These are phyloP conservation scores for Neocucurbitaria cava DNA, from an alignment of 2,329 filamentous ascomycete species.

Conservation along the genomic window DNA sequence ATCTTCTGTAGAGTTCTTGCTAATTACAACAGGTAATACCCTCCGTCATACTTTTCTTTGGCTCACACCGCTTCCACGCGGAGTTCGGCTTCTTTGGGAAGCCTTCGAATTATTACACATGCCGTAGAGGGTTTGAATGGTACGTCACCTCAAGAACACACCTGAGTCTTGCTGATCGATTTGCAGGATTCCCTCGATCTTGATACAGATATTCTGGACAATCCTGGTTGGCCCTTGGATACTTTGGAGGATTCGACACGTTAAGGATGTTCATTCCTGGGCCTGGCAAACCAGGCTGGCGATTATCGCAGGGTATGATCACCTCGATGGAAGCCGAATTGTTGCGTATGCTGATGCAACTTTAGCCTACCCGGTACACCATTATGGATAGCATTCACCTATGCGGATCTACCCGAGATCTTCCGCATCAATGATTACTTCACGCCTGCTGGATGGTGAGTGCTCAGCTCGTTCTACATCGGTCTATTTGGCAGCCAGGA, in stretches of 20 bases:
- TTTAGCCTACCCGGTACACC: slow-evolving; percentile 46
- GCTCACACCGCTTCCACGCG: slow-evolving; percentile 70
- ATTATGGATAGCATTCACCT: slow-evolving; percentile 48
- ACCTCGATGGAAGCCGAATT: background rate
- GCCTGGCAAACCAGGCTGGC: slow-evolving; percentile 49
- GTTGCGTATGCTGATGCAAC: background rate
- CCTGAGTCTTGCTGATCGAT: slow-evolving; percentile 10
- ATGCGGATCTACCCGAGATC: slow-evolving; percentile 32
- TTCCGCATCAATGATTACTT: slow-evolving; percentile 39
- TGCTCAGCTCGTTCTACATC: background rate
- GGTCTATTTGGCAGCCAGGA: background rate
- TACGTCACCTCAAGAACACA: slow-evolving; percentile 30
- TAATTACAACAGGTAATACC: slow-evolving; percentile 59
- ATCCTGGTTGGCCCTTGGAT: slow-evolving; percentile 47
- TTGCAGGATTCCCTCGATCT: slow-evolving; percentile 45
- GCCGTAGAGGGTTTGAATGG: slow-evolving; percentile 70
- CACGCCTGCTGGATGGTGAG: slow-evolving; percentile 46
- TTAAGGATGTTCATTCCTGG: slow-evolving; percentile 48
- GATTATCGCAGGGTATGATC: slow-evolving; percentile 45
- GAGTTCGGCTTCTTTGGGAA: slow-evolving; percentile 63
- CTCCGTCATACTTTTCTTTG: slow-evolving; percentile 66
- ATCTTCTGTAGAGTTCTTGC: slow-evolving; percentile 2
- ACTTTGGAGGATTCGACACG: slow-evolving; percentile 47
- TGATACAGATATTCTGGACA: slow-evolving; percentile 48
- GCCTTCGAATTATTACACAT: slow-evolving; percentile 52